These are phyloP conservation scores for Naegleria lovaniensis DNA, from an alignment of 208 protist species.

Conservation along the genomic window DNA sequence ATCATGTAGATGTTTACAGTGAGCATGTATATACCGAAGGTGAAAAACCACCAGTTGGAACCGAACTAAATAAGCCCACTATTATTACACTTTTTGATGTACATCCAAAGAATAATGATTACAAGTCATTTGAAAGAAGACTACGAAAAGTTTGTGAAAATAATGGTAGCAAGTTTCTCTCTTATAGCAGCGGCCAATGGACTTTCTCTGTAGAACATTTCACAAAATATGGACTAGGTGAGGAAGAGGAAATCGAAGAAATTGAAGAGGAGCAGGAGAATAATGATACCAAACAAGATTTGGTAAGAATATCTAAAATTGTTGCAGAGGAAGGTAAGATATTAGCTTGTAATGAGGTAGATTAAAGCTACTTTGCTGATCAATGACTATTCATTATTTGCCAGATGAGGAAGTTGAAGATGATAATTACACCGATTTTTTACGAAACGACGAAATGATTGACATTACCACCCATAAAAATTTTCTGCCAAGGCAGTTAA, in stretches of 20 bases:
- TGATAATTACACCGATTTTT: background rate
- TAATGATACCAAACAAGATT: background rate
- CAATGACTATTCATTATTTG: background rate
- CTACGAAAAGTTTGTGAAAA: background rate
- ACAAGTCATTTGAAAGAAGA: background rate
- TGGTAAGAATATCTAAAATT: background rate
- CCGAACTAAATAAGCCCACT: background rate
- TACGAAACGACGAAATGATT: background rate
- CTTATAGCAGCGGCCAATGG: background rate
- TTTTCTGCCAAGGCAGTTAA: background rate
- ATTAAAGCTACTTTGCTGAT: background rate
- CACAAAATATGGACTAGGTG: background rate
- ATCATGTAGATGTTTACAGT: background rate
- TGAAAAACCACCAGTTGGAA: background rate
- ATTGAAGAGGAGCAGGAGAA: background rate
- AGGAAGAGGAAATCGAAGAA: background rate
- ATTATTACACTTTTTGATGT: slow-evolving; percentile 2
- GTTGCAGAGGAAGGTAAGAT: background rate
- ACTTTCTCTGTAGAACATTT: slow-evolving; percentile 3
- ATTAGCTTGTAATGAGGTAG: background rate
- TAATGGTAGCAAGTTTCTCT: background rate
- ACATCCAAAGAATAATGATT: background rate
- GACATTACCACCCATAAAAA: background rate
- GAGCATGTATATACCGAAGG: background rate
- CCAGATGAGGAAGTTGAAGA: background rate